Evolutionary conservation across 169 alveolate species (phyloP).

Genomic region (Plasmodium sp.): DNA sequence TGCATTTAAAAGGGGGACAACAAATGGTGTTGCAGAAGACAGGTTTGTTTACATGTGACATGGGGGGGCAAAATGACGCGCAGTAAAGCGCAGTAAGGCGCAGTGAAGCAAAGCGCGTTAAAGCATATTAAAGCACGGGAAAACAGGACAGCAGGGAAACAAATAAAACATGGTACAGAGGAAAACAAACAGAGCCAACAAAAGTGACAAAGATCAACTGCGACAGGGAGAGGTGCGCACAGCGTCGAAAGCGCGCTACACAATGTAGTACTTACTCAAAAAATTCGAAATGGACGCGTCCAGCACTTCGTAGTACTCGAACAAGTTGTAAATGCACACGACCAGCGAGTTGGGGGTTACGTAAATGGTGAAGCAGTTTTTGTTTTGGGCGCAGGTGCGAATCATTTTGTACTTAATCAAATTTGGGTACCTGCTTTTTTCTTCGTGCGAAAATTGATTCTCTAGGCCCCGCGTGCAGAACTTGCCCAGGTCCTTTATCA

Average conservation of each 20-base stretch:
- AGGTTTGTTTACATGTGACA: background rate
- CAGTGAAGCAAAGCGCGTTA: background rate
- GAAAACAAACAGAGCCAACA: background rate
- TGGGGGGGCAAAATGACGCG: background rate
- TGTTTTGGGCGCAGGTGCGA: background rate
- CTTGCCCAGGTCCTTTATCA: slow-evolving; percentile 49
- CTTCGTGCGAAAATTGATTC: slow-evolving; percentile 12
- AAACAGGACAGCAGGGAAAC: background rate
- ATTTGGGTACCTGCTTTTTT: slow-evolving; percentile 36
- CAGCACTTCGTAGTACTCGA: slow-evolving; percentile 21
- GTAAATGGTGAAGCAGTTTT: slow-evolving; percentile 38
- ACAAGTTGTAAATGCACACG: slow-evolving; percentile 63
- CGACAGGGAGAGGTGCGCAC: background rate
- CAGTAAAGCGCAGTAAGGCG: background rate
- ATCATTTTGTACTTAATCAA: slow-evolving; percentile 47
- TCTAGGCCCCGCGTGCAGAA: slow-evolving; percentile 23
- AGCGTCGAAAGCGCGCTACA: background rate
- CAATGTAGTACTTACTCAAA: slow-evolving; percentile 37
- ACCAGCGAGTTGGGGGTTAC: slow-evolving; percentile 44
- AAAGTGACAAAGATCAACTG: background rate
- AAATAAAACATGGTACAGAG: background rate
- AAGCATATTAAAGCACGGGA: background rate
- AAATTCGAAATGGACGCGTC: slow-evolving; percentile 39
- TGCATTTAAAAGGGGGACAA: background rate
- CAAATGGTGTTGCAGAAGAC: background rate